A percentile compares a stretch with the other conserved stretches of the same genome.
Conservation (phyloP, 164 flowering plant species). For the Annona cherimola region DNA sequence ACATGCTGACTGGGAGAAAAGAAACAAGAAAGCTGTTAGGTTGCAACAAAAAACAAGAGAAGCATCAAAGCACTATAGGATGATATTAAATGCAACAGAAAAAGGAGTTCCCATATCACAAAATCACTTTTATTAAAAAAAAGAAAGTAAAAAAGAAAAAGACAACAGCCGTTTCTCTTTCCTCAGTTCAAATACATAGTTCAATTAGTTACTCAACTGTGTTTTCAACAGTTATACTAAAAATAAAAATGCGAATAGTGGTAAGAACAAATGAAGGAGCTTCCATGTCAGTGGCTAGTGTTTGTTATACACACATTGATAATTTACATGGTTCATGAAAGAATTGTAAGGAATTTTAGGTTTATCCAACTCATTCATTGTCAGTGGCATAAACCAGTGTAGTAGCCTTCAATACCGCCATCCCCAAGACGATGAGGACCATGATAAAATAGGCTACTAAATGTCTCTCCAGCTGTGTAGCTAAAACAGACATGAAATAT, state of each 20-base stretch:
- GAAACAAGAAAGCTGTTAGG: not conserved
- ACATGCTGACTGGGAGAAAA: constrained; percentile 75
- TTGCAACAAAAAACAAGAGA: not conserved
- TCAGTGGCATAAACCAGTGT: no score
- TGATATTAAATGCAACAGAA: not conserved
- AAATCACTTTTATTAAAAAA: not conserved
- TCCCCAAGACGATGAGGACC: no score
- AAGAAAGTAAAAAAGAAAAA: not conserved
- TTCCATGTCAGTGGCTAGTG: not conserved
- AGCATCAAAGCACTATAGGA: not conserved
- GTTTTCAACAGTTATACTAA: not conserved
- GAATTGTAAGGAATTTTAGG: no score
- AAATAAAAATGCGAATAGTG: not conserved
- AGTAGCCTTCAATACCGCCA: no score
- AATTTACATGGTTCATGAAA: no score
- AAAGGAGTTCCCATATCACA: not conserved
- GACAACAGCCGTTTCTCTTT: not conserved
- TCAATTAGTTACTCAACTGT: no score
- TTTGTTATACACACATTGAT: no score
- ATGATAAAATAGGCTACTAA: no score
- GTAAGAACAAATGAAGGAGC: not conserved
- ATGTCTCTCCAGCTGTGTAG: no score
- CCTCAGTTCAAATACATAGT: not conserved
- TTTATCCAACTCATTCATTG: no score
- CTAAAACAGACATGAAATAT: no score